These are phyloP conservation scores for Nemania serpens DNA, from an alignment of 2,329 filamentous ascomycete species.

Conservation along the genomic window DNA sequence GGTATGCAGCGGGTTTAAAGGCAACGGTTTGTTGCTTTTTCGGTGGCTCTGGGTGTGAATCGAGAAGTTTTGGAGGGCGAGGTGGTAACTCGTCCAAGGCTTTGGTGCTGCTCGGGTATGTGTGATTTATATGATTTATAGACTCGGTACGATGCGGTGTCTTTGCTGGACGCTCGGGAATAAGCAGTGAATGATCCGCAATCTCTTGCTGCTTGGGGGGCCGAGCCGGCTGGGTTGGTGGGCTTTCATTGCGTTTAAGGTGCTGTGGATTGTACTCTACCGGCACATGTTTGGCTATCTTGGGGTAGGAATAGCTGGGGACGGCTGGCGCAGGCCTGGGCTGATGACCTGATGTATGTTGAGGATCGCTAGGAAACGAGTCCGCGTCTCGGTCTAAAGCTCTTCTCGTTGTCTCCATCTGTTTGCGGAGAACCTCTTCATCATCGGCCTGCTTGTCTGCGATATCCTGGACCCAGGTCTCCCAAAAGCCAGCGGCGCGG, in stretches of 20 bases:
- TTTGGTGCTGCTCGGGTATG: slow-evolving; percentile 12
- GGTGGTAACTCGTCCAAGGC: slow-evolving; percentile 31
- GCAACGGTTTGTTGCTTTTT: slow-evolving; percentile 66
- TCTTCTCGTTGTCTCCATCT: slow-evolving; percentile 59
- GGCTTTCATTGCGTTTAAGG: slow-evolving; percentile 25
- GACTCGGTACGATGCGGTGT: slow-evolving; percentile 39
- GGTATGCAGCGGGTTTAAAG: slow-evolving; percentile 82
- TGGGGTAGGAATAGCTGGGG: slow-evolving; percentile 58
- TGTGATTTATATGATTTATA: slow-evolving; percentile 26
- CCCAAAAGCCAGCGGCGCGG: slow-evolving; percentile 52
- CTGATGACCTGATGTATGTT: not conserved
- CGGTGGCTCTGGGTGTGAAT: slow-evolving; percentile 29
- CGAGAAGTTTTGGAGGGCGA: slow-evolving; percentile 42
- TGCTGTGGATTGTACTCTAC: slow-evolving; percentile 48
- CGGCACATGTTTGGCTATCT: slow-evolving; percentile 57
- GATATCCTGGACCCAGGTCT: slow-evolving; percentile 47
- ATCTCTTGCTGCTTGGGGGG: slow-evolving; percentile 45
- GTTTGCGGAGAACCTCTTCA: slow-evolving; percentile 52
- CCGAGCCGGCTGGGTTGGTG: slow-evolving; percentile 42
- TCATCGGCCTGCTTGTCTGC: slow-evolving; percentile 40
- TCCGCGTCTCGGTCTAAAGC: slow-evolving; percentile 46
- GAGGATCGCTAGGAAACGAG: slow-evolving; percentile 35
- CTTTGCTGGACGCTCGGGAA: slow-evolving; percentile 42
- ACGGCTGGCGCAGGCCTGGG: slow-evolving; percentile 11
- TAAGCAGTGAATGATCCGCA: slow-evolving; percentile 15